These are phyloP conservation scores for Allodekkera sacchari DNA, from an alignment of 805 yeast genomes.

Conservation along the genomic window DNA sequence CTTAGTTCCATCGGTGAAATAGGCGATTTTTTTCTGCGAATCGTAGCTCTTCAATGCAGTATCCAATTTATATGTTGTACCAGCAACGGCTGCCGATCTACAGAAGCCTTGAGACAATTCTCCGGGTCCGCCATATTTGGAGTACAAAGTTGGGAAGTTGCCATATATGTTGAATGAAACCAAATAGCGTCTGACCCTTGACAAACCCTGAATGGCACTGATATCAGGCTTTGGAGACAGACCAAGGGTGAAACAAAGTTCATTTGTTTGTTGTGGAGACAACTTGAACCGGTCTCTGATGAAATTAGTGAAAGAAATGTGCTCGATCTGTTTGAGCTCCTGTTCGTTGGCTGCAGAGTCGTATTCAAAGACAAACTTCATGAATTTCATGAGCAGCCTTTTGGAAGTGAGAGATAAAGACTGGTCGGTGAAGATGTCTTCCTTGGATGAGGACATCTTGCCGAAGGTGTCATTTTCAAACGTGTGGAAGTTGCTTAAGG, in stretches of 20 bases:
- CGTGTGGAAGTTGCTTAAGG: conserved; percentile 84
- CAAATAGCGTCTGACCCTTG: conserved; percentile 76
- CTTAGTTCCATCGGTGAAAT: conserved; percentile 64
- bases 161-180: conserved; percentile 88
- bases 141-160: conserved; percentile 82
- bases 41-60: conserved; percentile 61
- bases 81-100: conserved; percentile 96
- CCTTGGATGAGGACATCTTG: conserved; percentile 77
- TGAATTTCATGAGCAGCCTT: conserved; percentile 81
- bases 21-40: conserved; percentile 56
- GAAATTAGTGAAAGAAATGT: conserved; percentile 51
- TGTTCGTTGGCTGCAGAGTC: conserved; percentile 38
- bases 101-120: conserved; percentile 96
- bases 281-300: conserved; percentile 60
- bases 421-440: conserved; percentile 90
- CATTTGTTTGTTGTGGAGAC: conserved; percentile 67
- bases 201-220: conserved; percentile 65
- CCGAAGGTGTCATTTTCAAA: conserved; percentile 88
- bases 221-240: conserved; percentile 55
- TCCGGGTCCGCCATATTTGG: conserved; percentile 94
- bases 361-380: conserved; percentile 76
- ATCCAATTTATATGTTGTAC: conserved; percentile 83
- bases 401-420: conserved; percentile 66
- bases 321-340: conserved; percentile 44
- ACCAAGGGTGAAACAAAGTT: conserved; percentile 81